These are phyloP conservation scores for Bullera alba DNA, from an alignment of 768 basidiomycete species.

Conservation along the genomic window DNA sequence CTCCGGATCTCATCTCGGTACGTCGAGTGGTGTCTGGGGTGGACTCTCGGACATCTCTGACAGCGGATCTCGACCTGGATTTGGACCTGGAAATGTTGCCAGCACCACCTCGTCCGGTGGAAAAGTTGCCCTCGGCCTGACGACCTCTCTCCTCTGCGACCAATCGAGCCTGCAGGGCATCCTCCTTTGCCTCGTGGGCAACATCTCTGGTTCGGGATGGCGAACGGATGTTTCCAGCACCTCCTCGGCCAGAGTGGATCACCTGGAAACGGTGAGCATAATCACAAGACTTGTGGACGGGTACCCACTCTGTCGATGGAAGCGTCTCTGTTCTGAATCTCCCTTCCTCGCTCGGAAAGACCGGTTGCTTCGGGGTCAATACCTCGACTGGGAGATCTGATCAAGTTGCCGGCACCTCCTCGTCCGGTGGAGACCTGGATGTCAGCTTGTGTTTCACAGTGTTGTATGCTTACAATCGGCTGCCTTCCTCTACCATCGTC, in stretches of 20 bases:
- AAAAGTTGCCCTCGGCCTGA: conserved; percentile 34
- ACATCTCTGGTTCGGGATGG: conserved; percentile 53
- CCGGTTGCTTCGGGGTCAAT: conserved; percentile 25
- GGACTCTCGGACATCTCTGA: conserved; percentile 5
- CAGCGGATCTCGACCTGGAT: conserved; percentile 21
- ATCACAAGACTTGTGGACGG: background rate
- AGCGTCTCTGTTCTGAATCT: conserved; percentile 19
- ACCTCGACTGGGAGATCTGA: conserved; percentile 34
- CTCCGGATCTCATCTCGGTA: conserved; percentile 16
- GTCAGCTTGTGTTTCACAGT: background rate
- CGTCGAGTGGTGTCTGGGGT: background rate
- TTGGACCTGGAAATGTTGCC: conserved; percentile 39
- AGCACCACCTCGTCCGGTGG: conserved; percentile 44
- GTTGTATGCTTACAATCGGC: conserved; percentile 23
- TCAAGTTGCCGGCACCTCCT: conserved; percentile 42
- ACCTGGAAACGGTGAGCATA: conserved; percentile 16
- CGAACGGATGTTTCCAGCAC: conserved; percentile 76
- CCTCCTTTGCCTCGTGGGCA: conserved; percentile 29
- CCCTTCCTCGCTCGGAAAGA: conserved; percentile 35
- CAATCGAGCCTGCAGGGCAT: conserved; percentile 32
- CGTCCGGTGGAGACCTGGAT: conserved; percentile 34
- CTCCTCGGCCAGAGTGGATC: conserved; percentile 62
- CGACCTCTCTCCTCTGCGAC: conserved; percentile 34
- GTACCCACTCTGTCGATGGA: conserved; percentile 17
- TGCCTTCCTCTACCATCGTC: conserved; percentile 22